Conservation (phyloP, 345 rosid species). For the Citrus trifoliata region DNA sequence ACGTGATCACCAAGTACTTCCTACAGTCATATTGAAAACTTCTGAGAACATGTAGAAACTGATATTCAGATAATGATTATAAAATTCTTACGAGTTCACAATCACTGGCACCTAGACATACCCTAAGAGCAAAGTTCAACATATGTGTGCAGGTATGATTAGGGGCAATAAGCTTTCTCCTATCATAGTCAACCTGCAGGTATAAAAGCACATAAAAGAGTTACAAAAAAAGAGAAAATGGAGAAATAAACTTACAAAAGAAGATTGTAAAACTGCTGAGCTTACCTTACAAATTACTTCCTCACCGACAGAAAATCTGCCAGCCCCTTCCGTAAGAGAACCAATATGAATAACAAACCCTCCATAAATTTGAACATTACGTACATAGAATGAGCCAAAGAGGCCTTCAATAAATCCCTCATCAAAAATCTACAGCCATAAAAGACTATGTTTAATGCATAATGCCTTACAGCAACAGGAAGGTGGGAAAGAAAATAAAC, state of each 20-base stretch:
- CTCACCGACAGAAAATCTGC: constrained; percentile 60
- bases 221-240: background rate
- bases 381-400: constrained; percentile 70
- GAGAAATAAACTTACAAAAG: constrained; percentile 3
- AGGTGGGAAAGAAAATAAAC: background rate
- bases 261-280: background rate
- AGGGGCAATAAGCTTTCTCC: constrained; percentile 90
- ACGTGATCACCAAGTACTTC: constrained; percentile 94
- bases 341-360: constrained; percentile 95
- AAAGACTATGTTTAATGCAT: constrained; percentile 13
- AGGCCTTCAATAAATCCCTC: constrained; percentile 73
- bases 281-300: constrained; percentile 80
- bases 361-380: constrained; percentile 83
- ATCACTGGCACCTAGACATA: constrained; percentile 17
- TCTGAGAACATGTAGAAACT: background rate
- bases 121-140: constrained; percentile 96
- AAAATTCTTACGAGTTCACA: background rate
- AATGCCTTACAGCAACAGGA: background rate
- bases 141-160: constrained; percentile 97
- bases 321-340: constrained; percentile 39
- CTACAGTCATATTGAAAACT: constrained; percentile 35
- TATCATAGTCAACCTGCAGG: constrained; percentile 84
- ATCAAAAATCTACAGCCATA: constrained; percentile 70
- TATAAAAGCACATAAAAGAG: background rate
- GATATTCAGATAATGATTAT: background rate